A percentile compares a stretch with the other conserved stretches of the same genome.
phyloP scores from a whole-genome alignment of 345 rosid species.

The Jatropha curcas region DNA sequence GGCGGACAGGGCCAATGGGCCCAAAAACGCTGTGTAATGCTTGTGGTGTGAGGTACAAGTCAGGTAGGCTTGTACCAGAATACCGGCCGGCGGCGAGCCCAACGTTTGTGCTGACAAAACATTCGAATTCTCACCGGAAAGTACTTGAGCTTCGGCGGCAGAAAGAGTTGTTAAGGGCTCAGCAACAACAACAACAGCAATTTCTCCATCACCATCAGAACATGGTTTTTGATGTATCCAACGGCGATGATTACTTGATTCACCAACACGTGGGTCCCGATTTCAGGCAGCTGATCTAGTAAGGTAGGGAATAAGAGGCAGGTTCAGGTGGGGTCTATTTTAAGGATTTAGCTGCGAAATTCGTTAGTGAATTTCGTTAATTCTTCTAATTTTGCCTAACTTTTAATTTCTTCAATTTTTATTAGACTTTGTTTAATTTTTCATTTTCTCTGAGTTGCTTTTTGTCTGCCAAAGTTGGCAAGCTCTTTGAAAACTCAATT shows the following conservation, averaged over 20 bases:
- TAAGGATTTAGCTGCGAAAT: slow-evolving; percentile 19
- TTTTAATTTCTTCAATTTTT: slow-evolving; percentile 20
- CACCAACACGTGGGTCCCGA: slow-evolving; percentile 86
- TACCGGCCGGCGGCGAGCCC: slow-evolving; percentile 84
- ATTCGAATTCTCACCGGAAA: slow-evolving; percentile 77
- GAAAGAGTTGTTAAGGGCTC: slow-evolving; percentile 25
- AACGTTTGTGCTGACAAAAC: slow-evolving; percentile 63
- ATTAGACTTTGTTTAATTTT: slow-evolving; percentile 13
- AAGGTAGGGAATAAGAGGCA: slow-evolving; percentile 22
- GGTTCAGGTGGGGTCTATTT: slow-evolving; percentile 8
- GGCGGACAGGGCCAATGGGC: slow-evolving; percentile 85
- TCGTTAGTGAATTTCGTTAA: slow-evolving; percentile 29
- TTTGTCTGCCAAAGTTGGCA: slow-evolving; percentile 14
- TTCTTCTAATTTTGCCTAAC: slow-evolving; percentile 27
- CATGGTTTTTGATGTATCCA: slow-evolving; percentile 63
- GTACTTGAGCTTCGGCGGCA: slow-evolving; percentile 54
- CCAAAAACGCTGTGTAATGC: slow-evolving; percentile 91
- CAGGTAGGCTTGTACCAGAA: slow-evolving; percentile 74
- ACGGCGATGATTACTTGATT: slow-evolving; percentile 83
- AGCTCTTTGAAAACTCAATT: slow-evolving; percentile 22
- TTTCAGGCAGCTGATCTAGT: slow-evolving; percentile 70
- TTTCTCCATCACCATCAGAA: slow-evolving; percentile 49
- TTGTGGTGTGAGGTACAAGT: slow-evolving; percentile 79
- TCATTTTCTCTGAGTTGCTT: not conserved
- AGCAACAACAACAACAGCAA: slow-evolving; percentile 21